These are phyloP conservation scores for Alternaria gaisen DNA, from an alignment of 2,329 filamentous ascomycete species.

Conservation along the genomic window DNA sequence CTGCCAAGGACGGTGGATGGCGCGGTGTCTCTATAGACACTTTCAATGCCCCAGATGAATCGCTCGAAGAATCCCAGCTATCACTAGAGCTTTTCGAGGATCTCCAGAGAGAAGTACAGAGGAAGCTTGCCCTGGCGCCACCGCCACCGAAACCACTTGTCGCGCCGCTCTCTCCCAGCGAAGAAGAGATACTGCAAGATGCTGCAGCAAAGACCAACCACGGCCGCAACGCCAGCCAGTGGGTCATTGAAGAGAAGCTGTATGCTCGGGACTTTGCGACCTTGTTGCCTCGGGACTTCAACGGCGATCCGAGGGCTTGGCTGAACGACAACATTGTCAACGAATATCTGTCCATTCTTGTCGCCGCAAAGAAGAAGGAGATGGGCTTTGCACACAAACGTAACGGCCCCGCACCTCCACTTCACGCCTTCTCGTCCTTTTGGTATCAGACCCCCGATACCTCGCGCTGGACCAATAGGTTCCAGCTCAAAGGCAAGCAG, in stretches of 20 bases:
- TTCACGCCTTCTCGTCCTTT: slow-evolving; percentile 70
- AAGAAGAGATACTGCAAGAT: slow-evolving; percentile 23
- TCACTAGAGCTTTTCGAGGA: slow-evolving; percentile 34
- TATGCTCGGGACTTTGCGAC: slow-evolving; percentile 69
- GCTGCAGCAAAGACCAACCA: slow-evolving; percentile 24
- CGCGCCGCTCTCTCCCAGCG: slow-evolving; percentile 25
- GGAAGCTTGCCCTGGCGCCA: slow-evolving; percentile 22
- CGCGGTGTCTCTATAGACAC: slow-evolving; percentile 21
- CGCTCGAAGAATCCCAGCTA: slow-evolving; percentile 29
- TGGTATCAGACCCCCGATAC: slow-evolving; percentile 67
- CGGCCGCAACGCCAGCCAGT: slow-evolving; percentile 22
- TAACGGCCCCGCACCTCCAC: slow-evolving; percentile 66
- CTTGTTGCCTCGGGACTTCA: slow-evolving; percentile 54
- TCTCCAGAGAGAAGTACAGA: slow-evolving; percentile 24
- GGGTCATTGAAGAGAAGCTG: slow-evolving; percentile 52
- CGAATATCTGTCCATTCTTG: slow-evolving; percentile 68
- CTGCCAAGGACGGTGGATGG: slow-evolving; percentile 16
- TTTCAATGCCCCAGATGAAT: slow-evolving; percentile 26
- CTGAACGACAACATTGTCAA: slow-evolving; percentile 82
- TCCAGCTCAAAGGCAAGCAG: slow-evolving; percentile 56
- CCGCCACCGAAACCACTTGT: slow-evolving; percentile 31
- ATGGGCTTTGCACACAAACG: slow-evolving; percentile 63
- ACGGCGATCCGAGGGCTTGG: slow-evolving; percentile 64
- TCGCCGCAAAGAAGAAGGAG: slow-evolving; percentile 65
- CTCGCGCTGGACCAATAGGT: slow-evolving; percentile 57